A percentile compares a stretch with the other conserved stretches of the same genome.
Evolutionary conservation across 176 grass and related monocot genomes (phyloP).

Genomic region (Bolboschoenus planiculmis): DNA sequence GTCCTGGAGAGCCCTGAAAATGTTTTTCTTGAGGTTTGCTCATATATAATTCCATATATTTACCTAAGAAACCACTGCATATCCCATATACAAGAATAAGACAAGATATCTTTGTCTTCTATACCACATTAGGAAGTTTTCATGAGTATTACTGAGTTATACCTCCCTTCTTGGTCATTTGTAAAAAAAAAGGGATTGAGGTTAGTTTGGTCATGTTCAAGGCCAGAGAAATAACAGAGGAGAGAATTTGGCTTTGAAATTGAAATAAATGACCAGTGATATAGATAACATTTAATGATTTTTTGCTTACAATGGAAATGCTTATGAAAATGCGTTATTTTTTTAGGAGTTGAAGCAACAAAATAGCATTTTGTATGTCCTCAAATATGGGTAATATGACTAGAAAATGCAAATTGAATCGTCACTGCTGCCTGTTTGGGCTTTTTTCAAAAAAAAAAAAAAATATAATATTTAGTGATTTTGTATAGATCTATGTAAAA

Average conservation of each 20-base stretch:
- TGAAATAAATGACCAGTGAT: background rate
- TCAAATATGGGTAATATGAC: background rate
- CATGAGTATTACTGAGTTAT: background rate
- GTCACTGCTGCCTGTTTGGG: background rate
- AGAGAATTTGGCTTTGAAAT: background rate
- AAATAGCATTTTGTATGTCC: background rate
- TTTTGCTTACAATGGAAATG: background rate
- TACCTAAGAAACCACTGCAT: background rate
- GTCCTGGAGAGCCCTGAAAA: conserved; percentile 38
- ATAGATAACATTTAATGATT: background rate
- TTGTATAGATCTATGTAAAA: background rate
- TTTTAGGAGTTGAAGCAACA: background rate
- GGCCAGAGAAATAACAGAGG: background rate
- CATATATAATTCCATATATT: background rate
- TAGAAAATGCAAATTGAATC: background rate
- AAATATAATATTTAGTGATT: background rate
- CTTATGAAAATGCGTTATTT: background rate
- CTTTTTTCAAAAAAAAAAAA: background rate
- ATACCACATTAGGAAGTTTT: background rate
- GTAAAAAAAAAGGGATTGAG: background rate
- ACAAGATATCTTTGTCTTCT: background rate
- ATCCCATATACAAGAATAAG: background rate
- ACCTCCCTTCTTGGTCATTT: background rate
- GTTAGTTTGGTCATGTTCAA: background rate
- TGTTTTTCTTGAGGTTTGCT: conserved; percentile 41